Base-by-base conservation (phyloP, 352 stramenopile genomes). In the Phytophthora ohioensis region DNA sequence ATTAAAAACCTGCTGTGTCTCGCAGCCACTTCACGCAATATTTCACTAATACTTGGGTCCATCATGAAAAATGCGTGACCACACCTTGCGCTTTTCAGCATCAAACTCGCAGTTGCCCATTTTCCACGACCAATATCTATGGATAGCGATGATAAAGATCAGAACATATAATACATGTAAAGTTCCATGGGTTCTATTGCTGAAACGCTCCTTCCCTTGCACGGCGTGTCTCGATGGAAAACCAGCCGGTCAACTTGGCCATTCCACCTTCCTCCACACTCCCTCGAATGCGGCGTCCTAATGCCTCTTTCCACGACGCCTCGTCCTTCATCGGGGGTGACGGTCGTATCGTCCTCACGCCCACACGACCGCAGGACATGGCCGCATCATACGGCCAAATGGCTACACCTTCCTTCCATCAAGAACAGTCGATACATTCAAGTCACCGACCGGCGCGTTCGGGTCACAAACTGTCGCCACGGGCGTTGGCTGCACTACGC, bases 331-430 rank as follows among this genome's bases (percentile, higher is more conserved):
- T 71, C 4, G 65, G 69, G 17, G 59, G 71, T 11, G 76, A 87
- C 64, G 77, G 74, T 31, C 76, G 64, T 52, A 81, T 84, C 48
- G 30, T 81, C 32, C 69, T 83, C 11, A 84, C 79, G 46, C 79
- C 79, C 12, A 70, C 63, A 12, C 62, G 49, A 27, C 67, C 58
- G 7, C 47, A 51, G n/a, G 61, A 71, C 17, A 59, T 48, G 27
- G 52, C 63, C 12, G 61, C 53, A 31, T 36, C 64, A 5, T 87
- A 84, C 61, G 77, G 81, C 38, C 75, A 82, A 43, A 48, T 84
- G 57, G 57, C 60, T 12, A 82, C 80, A 42, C 80, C 80, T 12
- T 71, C 63, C 32, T 51, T 73, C 30, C 53, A 48, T 15, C 51
- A 31, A 49, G 52, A 59, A 13, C 49, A 58, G 39, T 68, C 66